Conservation (phyloP, 306 rosid species). For the Lathyrus oleraceus region DNA sequence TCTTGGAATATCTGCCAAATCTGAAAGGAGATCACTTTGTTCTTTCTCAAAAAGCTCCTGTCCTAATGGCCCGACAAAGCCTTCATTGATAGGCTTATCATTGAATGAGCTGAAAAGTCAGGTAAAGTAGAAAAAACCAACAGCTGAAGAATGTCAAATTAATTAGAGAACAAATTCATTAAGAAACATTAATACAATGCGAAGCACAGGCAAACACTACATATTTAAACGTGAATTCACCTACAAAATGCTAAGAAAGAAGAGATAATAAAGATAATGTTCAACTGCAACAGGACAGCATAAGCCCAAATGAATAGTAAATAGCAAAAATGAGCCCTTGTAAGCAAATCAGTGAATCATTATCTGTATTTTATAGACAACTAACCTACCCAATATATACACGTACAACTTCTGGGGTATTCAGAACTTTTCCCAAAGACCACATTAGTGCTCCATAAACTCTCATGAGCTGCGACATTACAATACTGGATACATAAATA, state of each 20-base stretch:
- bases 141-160: constrained; percentile 20
- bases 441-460: constrained; percentile 99
- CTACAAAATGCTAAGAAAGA: not conserved
- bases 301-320: not conserved
- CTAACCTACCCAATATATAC: constrained; percentile 83
- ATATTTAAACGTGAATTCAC: constrained; percentile 5
- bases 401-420: constrained; percentile 90
- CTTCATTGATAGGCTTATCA: constrained; percentile 75
- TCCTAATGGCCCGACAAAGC: constrained; percentile 68
- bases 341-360: constrained; percentile 8
- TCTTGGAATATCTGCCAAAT: constrained; percentile 88
- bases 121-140: constrained; percentile 7
- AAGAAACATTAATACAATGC: constrained; percentile 23
- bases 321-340: constrained; percentile 5
- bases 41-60: constrained; percentile 81
- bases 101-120: constrained; percentile 66
- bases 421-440: constrained; percentile 90
- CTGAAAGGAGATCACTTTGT: constrained; percentile 80
- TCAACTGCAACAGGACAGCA: not conserved
- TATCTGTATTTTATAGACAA: constrained; percentile 6
- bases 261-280: not conserved
- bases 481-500: not conserved
- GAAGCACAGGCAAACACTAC: not conserved
- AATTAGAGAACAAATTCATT: not conserved
- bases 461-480: constrained; percentile 76